Evolutionary conservation across 495 filamentous ascomycete species (phyloP).

Genomic region (Podospora bellae-mahoneyi): DNA sequence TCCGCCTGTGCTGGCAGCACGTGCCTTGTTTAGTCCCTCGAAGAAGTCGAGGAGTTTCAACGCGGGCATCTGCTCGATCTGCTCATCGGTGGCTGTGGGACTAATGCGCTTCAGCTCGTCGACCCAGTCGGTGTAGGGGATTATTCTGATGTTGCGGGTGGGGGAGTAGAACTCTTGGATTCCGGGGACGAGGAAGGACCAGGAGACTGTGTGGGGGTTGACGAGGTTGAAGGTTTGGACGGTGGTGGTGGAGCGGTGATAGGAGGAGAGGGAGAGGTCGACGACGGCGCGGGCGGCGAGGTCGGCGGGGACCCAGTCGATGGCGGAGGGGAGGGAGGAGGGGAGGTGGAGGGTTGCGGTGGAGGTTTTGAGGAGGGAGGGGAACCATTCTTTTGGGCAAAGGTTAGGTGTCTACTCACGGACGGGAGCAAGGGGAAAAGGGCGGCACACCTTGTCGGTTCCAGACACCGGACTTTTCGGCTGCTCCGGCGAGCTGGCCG

Average conservation of each 20-base stretch:
- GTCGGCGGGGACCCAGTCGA: conserved; percentile 8
- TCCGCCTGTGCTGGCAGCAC: background rate
- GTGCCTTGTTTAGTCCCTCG: background rate
- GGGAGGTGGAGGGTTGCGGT: background rate
- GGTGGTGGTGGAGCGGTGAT: background rate
- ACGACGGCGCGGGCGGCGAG: conserved; percentile 1
- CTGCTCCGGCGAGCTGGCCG: conserved; percentile 13
- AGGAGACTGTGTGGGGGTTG: background rate
- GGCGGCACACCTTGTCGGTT: conserved; percentile 6
- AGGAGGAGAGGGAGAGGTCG: background rate
- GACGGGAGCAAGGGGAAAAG: too few relatives aligned
- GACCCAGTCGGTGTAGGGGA: background rate
- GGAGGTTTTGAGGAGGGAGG: conserved; percentile 9
- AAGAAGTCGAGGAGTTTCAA: conserved; percentile 5
- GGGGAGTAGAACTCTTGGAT: conserved; percentile 1
- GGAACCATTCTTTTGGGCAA: conserved; percentile 3
- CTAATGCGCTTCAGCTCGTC: background rate
- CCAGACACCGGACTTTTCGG: conserved; percentile 8
- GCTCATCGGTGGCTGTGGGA: background rate
- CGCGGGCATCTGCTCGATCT: conserved; percentile 2
- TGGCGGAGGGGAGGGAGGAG: background rate
- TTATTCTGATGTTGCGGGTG: background rate
- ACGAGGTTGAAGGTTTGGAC: conserved; percentile 4
- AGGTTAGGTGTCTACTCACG: too few relatives aligned
- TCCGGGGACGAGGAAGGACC: background rate